Evolutionary conservation across 108 stramenopile genomes (phyloP), one percentile per base, ranked within the genome.

Genomic region (Cyclotella cryptica): DNA sequence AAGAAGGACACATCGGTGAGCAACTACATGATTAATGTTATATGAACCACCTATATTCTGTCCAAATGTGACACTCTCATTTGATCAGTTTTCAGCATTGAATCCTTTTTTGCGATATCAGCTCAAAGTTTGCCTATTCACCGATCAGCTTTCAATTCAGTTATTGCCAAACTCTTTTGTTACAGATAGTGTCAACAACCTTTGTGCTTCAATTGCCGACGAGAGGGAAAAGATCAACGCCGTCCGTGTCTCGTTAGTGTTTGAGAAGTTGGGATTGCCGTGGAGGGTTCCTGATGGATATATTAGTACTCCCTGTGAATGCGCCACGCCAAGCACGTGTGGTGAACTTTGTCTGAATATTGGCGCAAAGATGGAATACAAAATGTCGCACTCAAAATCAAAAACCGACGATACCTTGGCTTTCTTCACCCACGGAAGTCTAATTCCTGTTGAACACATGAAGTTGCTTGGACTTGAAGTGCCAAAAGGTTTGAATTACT

Each of bases 1-100:
- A 39, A 51, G 30, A 15, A 62, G 79, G 75, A 10, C 83, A 80
- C 39, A 75, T 84, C 21, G 64, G 75, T 59, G 61, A 79, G 70
- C 18, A 66, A 51, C 26, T 6, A 10, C 15, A 52, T 1, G 1
- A 28, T 15, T 9, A 7, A 13, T n/a, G 24, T 18, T 18, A n/a
- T n/a, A n/a, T n/a, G n/a, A n/a, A n/a, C n/a, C n/a, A n/a, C n/a
- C n/a, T 62, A 12, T 62, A 62, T 62, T 14, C 1, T 19, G 11
- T 40, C 17, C 1, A 35, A 7, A 5, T 55, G 1, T 39, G 6
- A 30, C 29, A 21, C 6, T 35, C 35, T 35, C 12, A 65, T 13
- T 65, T 6, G 19, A 5, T 45, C 43, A 21, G 24, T 24, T 71
- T 14, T 10, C 57, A 80, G 79, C 64, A 8, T 57, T 80, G 43